Conservation (phyloP, 768 basidiomycete genomes). For the Krasilnikovozyma curviuscula region DNA sequence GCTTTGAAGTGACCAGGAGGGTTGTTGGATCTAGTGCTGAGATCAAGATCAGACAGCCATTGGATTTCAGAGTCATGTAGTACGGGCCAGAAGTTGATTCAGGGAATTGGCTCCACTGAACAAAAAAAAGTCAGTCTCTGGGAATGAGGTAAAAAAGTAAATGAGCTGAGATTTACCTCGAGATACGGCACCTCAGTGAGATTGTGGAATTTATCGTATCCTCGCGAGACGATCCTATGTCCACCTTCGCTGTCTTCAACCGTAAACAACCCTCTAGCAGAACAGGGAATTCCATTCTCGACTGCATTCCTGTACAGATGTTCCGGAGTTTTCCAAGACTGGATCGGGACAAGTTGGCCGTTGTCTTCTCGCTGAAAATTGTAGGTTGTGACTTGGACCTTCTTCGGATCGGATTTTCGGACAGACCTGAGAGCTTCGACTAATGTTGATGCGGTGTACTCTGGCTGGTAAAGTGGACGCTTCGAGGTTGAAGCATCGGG, state of each 20-base stretch:
- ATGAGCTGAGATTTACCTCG: conserved; percentile 38
- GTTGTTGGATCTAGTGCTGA: conserved; percentile 56
- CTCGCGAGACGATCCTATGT: conserved; percentile 53
- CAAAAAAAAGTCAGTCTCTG: background rate
- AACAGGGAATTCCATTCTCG: too few relatives aligned
- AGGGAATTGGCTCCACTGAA: conserved; percentile 59
- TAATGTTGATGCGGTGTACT: background rate
- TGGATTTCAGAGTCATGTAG: conserved; percentile 74
- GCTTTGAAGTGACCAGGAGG: conserved; percentile 78
- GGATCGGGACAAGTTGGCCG: conserved; percentile 28
- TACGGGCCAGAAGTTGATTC: conserved; percentile 56
- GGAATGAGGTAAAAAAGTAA: background rate
- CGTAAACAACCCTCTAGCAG: conserved; percentile 77
- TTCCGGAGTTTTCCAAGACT: conserved; percentile 97
- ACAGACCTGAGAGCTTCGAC: background rate
- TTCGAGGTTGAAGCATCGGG: too few relatives aligned
- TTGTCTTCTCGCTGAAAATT: background rate
- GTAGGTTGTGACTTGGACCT: background rate
- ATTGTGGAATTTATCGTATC: conserved; percentile 99
- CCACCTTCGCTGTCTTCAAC: conserved; percentile 9
- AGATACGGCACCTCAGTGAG: conserved; percentile 93
- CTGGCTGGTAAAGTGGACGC: too few relatives aligned
- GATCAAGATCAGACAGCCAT: conserved; percentile 93
- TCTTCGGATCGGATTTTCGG: background rate
- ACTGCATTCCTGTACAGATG: conserved; percentile 75